Conservation (phyloP, 2,329 filamentous ascomycete genomes). For the Cryphonectria naterciae region DNA sequence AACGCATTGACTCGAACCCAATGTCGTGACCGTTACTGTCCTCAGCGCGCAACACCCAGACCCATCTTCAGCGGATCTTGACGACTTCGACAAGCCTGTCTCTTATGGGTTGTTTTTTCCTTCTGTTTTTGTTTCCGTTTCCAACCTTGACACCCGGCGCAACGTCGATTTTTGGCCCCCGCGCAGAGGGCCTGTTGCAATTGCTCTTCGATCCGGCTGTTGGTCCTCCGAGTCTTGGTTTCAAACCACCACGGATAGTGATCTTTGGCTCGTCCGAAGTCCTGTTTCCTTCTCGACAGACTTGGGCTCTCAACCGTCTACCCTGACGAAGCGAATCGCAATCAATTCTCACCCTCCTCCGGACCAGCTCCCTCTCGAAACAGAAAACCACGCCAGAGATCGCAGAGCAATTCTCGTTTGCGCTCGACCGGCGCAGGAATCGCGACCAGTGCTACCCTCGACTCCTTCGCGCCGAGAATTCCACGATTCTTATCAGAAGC, state of each 20-base stretch:
- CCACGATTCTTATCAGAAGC: neutral
- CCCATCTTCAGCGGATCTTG: neutral
- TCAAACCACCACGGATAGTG: neutral
- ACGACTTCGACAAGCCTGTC: neutral
- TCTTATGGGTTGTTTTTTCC: neutral
- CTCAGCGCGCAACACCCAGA: neutral
- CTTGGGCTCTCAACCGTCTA: neutral
- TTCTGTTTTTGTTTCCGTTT: conserved; percentile 4
- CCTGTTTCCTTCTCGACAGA: neutral
- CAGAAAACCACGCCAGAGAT: neutral
- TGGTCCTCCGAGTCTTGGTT: neutral
- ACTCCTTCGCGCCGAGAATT: neutral
- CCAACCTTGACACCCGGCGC: neutral
- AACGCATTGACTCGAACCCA: conserved; percentile 21
- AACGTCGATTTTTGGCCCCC: neutral
- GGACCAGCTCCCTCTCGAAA: neutral
- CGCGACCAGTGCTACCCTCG: conserved; percentile 11
- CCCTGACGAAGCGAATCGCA: neutral
- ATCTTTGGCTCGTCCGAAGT: neutral
- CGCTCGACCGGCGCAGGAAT: conserved; percentile 13
- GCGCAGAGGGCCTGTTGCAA: neutral
- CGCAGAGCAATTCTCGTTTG: conserved; percentile 1
- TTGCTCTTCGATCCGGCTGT: neutral
- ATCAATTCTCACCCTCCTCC: neutral
- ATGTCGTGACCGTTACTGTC: neutral